phyloP scores from a whole-genome alignment of 2,329 filamentous ascomycete species.

The Ophiocordyceps camponoti-leonardi region DNA sequence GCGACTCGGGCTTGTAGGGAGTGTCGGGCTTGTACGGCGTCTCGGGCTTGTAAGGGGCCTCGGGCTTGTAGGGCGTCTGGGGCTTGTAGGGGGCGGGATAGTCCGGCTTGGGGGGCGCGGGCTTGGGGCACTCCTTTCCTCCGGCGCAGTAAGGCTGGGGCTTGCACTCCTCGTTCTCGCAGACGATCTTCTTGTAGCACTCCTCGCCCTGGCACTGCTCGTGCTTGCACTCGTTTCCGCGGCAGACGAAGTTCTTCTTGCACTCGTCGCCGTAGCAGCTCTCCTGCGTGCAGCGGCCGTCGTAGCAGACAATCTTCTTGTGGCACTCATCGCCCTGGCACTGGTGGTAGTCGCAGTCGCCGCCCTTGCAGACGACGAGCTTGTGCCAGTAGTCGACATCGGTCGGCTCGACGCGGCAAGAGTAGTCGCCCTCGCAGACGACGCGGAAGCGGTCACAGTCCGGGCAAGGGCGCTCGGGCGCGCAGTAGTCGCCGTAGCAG shows the following conservation, averaged over 20 bases:
- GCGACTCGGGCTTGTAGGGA: too few species aligned
- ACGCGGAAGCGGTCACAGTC: slow-evolving; percentile 13
- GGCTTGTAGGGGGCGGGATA: neutral
- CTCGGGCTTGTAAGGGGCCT: neutral
- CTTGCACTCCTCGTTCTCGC: slow-evolving; percentile 11
- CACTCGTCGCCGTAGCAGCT: slow-evolving; percentile 12
- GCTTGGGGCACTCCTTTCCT: slow-evolving; percentile 5
- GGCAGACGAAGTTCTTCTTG: slow-evolving; percentile 16
- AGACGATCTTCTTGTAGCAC: slow-evolving; percentile 13
- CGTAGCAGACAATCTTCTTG: slow-evolving; percentile 17
- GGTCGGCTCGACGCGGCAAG: slow-evolving; percentile 10
- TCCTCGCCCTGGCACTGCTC: slow-evolving; percentile 11
- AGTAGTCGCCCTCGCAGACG: slow-evolving; percentile 11
- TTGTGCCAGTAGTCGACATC: slow-evolving; percentile 11
- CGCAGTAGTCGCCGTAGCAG: slow-evolving; percentile 17
- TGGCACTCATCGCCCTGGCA: slow-evolving; percentile 9
- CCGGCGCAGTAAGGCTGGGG: slow-evolving; percentile 6
- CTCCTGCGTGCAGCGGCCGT: slow-evolving; percentile 12
- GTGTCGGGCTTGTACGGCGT: neutral
- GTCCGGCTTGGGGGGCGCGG: slow-evolving; percentile 2
- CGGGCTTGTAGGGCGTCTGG: neutral
- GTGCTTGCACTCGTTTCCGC: slow-evolving; percentile 12
- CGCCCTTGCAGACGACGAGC: slow-evolving; percentile 12
- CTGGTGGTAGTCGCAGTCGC: slow-evolving; percentile 11
- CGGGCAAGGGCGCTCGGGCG: slow-evolving; percentile 11